Evolutionary conservation across 129 eudicot genomes (phyloP), one percentile per base, ranked within the genome.

Genomic region (Pseudognaphalium luteoalbum): DNA sequence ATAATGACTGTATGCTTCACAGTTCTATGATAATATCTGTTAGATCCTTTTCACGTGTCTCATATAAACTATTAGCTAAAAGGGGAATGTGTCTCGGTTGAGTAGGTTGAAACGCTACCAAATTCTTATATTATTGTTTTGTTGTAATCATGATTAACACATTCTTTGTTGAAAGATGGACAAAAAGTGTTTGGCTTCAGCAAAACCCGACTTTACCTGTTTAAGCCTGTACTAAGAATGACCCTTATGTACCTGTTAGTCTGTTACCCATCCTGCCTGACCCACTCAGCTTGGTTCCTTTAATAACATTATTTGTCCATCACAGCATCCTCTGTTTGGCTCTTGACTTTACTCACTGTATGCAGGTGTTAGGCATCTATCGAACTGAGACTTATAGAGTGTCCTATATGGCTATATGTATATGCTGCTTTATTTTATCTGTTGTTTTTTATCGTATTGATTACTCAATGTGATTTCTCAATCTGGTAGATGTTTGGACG

Each of bases 401-500:
- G 39, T n/a, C n/a, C n/a, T n/a, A n/a, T n/a, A n/a, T n/a, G n/a
- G n/a, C 77, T 73, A 5, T 41, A 44, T 42, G 17, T 50, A 50
- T 66, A 12, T 65, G 63, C 25, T 63, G 47, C 71, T 30, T 75
- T 61, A 14, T 73, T 58, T 25, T 16, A 77, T 22, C 29, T 44
- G 4, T 3, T 5, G 32, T 68, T 16, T 33, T 33, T 29, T 32
- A 7, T 32, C 4, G 12, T 34, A 6, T 37, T 32, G 68, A 30
- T 60, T 2, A 4, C 7, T 78, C 7, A 75, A 57, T 6, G 17
- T 34, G 70, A 42, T 29, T 52, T 22, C 69, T 62, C 29, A 41
- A 69, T 78, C 10, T 76, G 65, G 57, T 39, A 94, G 99, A 83
- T 95, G 83, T 95, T 95, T 85, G 99, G 99, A 78, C 83, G 82